phyloP scores from a whole-genome alignment of 305 asterid genomes.

The Stenogyne calaminthoides region DNA sequence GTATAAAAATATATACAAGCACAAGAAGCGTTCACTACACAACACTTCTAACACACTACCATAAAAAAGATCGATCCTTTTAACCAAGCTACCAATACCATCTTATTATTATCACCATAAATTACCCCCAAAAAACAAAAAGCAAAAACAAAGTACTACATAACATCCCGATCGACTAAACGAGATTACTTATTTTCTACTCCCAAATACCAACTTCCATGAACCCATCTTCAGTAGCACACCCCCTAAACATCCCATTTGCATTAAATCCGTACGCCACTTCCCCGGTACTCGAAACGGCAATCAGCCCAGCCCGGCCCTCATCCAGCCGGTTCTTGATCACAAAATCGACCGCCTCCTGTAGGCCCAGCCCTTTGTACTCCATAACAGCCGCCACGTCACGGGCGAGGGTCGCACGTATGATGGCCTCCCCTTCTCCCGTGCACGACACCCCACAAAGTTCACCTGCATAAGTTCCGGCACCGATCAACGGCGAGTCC shows the following conservation, averaged over 20 bases:
- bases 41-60: neutral
- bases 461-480: constrained; percentile 82
- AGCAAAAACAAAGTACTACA: too few relatives aligned
- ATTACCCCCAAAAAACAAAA: neutral
- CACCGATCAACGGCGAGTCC: constrained; percentile 90
- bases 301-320: constrained; percentile 85
- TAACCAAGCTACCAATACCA: neutral
- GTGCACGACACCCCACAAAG: constrained; percentile 92
- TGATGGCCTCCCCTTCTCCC: constrained; percentile 96
- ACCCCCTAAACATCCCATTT: constrained; percentile 85
- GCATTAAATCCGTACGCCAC: constrained; percentile 84
- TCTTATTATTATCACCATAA: neutral
- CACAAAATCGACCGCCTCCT: constrained; percentile 82
- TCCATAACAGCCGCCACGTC: constrained; percentile 98
- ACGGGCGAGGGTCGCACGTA: constrained; percentile 90
- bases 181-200: constrained; percentile 3
- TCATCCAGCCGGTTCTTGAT: constrained; percentile 61
- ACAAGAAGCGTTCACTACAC: neutral
- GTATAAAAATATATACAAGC: neutral
- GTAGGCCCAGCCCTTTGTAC: constrained; percentile 71
- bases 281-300: constrained; percentile 81
- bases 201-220: constrained; percentile 93
- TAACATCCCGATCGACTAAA: too few relatives aligned
- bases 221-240: constrained; percentile 85
- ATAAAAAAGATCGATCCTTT: neutral